Percentiles rank a stretch among this genome's conserved stretches.
Evolutionary conservation across 2,329 filamentous ascomycete genomes (phyloP).

Genomic region (Chaetoscypha palmicola): DNA sequence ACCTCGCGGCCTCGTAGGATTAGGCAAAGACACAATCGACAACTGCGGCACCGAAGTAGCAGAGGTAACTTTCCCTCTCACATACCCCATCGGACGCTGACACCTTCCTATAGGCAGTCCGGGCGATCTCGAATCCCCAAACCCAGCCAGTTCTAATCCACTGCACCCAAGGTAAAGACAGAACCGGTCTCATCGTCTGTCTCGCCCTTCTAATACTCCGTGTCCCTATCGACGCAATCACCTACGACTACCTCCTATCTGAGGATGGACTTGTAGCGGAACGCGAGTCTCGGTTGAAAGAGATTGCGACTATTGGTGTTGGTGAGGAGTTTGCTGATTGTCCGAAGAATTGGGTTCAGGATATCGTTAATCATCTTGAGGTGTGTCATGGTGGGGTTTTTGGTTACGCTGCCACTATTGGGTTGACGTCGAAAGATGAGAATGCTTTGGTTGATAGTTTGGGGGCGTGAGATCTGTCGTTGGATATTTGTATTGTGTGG

Average conservation of each 20-base stretch:
- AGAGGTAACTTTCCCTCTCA: slow-evolving; percentile 28
- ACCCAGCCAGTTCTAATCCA: slow-evolving; percentile 65
- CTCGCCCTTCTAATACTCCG: slow-evolving; percentile 59
- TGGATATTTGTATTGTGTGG: too few species aligned
- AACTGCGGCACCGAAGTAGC: slow-evolving; percentile 57
- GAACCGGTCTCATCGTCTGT: slow-evolving; percentile 65
- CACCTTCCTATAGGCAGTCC: slow-evolving; percentile 39
- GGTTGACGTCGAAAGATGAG: slow-evolving; percentile 39
- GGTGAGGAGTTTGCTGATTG: slow-evolving; percentile 66
- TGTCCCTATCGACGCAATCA: slow-evolving; percentile 52
- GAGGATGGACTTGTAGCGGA: slow-evolving; percentile 54
- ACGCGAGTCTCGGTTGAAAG: slow-evolving; percentile 54
- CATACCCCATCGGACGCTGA: background rate
- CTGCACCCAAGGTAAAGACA: slow-evolving; percentile 86
- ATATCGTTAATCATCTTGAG: slow-evolving; percentile 51
- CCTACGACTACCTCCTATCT: slow-evolving; percentile 66
- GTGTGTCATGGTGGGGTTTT: slow-evolving; percentile 58
- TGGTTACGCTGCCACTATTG: slow-evolving; percentile 57
- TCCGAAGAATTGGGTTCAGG: slow-evolving; percentile 54
- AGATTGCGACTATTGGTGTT: slow-evolving; percentile 65
- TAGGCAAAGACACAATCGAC: slow-evolving; percentile 64
- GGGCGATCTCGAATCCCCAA: slow-evolving; percentile 38
- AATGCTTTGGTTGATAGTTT: slow-evolving; percentile 8
- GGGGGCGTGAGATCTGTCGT: background rate
- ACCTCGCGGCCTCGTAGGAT: slow-evolving; percentile 61